Evolutionary conservation across 805 yeast genomes (phyloP), one percentile per base, ranked within the genome.

Genomic region (Saccharomycopsis sp.): DNA sequence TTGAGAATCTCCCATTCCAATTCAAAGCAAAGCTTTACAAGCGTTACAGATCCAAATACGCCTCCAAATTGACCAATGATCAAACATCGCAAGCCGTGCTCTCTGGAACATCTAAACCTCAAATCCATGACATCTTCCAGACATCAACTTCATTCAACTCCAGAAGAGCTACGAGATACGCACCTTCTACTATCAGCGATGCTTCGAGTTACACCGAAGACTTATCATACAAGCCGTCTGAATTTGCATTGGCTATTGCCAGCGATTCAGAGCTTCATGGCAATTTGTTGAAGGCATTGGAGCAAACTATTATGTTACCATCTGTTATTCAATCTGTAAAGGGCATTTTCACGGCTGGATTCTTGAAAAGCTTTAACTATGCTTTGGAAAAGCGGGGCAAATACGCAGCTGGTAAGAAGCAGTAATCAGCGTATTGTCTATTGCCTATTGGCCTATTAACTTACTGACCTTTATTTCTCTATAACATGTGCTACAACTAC

Each of bases 301-400:
- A 75, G 62, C 71, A 76, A 24, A 86, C 87, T 0, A 91, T 92
- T 5, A 75, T 75, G 50, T 72, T 73, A 67, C 85, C 94, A n/a
- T 88, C 96, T 15, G 68, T 84, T 15, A 70, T 83, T 7, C 99
- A 94, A 70, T 82, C 89, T 34, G 63, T 83, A 17, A 91, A 93
- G 70, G 99, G 99, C 0, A 66, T 93, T 1, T 73, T 89, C 49
- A 90, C 96, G 2, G 97, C 98, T 0, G 99, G 99, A 0, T 54
- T 87, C 0, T 68, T 74, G 19, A 88, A 87, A 68, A 83, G 92
- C 9, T 68, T 83, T 54, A 81, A 78, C 66, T 92, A 92, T 70
- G 92, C 96, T 2, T 73, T 80, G 70, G 96, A 89, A 53, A 92
- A 92, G 71, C 75, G 72, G 59, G 59, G 71, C 64, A 76, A 76